Evolutionary conservation across 257 asterid species (phyloP), one percentile per base, ranked within the genome.

Genomic region (Plantago ovata): DNA sequence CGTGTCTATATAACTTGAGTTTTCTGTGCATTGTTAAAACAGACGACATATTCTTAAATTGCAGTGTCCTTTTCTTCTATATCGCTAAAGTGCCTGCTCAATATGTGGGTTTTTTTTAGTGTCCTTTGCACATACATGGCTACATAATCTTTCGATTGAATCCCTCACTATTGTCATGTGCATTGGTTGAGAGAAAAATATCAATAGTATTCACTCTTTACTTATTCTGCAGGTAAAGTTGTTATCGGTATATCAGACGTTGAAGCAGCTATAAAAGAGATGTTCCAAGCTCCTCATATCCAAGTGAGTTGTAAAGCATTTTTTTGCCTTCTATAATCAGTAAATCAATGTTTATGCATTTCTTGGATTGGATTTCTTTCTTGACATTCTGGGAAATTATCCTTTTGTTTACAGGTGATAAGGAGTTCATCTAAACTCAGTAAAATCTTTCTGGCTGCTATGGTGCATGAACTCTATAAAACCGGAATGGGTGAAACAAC

Each of bases 271-370:
- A 89, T 86, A 68, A 84, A 84, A 72, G 98, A 93, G 76, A 93
- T 93, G 97, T 89, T 89, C 69, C 97, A 93, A 80, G 97, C 98
- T 69, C 95, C 98, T 76, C 98, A 86, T 69, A 84, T 93, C 69
- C 97, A 89, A 77, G 97, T 92, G 69, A 65, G 95, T 76, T 63
- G 55, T 55, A 45, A 49, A 50, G 33, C 46, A 22, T 52, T 51
- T n/a, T 14, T 56, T 50, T 10, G 50, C 28, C 45, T 41, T 43
- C 52, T 28, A 63, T 9, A 3, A 45, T n/a, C 11, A 18, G 15
- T 22, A 44, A 32, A 49, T n/a, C n/a, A n/a, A 21, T 48, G 46
- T 43, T 8, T 1, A 23, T 44, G 56, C 47, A 53, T 38, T 46
- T 9, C 9, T 9, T 38, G 32, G 36, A 4, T 1, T 13, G 33